Evolutionary conservation across 2,329 filamentous ascomycete species (phyloP).

Genomic region (Diaporthe velutina): DNA sequence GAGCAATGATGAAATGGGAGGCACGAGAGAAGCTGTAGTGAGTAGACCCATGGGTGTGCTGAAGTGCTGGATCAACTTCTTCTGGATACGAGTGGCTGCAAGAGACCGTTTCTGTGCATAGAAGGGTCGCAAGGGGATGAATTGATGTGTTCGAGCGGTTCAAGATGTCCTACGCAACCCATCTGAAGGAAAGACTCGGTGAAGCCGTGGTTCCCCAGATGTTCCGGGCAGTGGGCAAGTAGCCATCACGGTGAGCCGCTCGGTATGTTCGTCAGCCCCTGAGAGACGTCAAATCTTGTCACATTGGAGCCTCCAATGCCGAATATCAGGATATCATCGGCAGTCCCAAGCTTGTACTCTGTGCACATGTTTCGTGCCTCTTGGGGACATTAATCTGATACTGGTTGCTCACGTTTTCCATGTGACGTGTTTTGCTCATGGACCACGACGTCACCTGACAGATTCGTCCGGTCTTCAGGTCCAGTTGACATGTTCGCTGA

Average conservation of each 20-base stretch:
- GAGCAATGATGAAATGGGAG: neutral
- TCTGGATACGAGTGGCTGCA: neutral
- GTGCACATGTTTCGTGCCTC: neutral
- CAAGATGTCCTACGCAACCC: too few relatives aligned
- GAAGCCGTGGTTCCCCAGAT: neutral
- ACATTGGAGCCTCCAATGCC: neutral
- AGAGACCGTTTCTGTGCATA: neutral
- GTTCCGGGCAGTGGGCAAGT: neutral
- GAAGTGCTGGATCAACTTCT: neutral
- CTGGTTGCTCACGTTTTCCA: neutral
- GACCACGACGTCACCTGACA: conserved; percentile 1
- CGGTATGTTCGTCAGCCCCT: neutral
- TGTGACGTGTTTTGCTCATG: neutral
- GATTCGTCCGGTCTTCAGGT: neutral
- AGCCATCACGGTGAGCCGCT: neutral
- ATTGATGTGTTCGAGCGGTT: neutral
- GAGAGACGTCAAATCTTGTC: neutral
- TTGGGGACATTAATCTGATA: neutral
- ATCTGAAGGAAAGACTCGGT: neutral
- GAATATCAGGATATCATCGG: neutral
- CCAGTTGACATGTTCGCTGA: conserved; percentile 12
- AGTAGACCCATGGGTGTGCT: too few relatives aligned
- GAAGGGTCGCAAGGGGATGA: neutral
- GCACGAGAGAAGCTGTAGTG: neutral
- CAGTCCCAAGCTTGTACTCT: neutral